Conservation (phyloP, 1,284 basidiomycete species). For the Rhodotorula sp. region DNA sequence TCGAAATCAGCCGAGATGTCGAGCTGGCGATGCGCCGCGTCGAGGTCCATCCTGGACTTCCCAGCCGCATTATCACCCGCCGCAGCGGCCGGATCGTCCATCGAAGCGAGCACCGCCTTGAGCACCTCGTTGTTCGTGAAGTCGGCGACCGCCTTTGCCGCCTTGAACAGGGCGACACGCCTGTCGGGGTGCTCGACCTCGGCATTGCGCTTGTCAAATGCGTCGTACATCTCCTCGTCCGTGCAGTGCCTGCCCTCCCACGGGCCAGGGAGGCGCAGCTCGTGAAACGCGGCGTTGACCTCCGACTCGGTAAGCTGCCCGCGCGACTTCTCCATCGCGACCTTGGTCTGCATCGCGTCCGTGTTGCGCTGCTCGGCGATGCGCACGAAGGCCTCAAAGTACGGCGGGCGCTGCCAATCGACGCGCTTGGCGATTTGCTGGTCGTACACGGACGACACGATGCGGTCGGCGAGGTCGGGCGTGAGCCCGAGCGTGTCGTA, state of each 20-base stretch:
- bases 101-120: constrained; percentile 63
- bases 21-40: constrained; percentile 70
- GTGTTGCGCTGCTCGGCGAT: constrained; percentile 15
- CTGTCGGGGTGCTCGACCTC: constrained; percentile 27
- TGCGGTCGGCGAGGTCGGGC: constrained; percentile 29
- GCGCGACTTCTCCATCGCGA: constrained; percentile 23
- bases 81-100: constrained; percentile 50
- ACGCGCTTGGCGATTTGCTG: background rate
- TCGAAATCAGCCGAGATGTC: constrained; percentile 70
- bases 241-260: constrained; percentile 59
- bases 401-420: background rate
- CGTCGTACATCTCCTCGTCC: constrained; percentile 66
- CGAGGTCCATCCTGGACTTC: constrained; percentile 63
- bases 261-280: constrained; percentile 56
- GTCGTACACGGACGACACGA: constrained; percentile 24
- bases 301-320: constrained; percentile 9
- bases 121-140: constrained; percentile 64
- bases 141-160: constrained; percentile 41
- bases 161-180: constrained; percentile 26
- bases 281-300: constrained; percentile 28
- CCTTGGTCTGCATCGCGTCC: constrained; percentile 13
- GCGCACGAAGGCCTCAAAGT: constrained; percentile 16
- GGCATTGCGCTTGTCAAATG: constrained; percentile 59
- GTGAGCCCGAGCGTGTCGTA: constrained; percentile 31
- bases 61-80: constrained; percentile 59